Evolutionary conservation across 768 basidiomycete genomes (phyloP).

Genomic region (Boletus sensibilis): DNA sequence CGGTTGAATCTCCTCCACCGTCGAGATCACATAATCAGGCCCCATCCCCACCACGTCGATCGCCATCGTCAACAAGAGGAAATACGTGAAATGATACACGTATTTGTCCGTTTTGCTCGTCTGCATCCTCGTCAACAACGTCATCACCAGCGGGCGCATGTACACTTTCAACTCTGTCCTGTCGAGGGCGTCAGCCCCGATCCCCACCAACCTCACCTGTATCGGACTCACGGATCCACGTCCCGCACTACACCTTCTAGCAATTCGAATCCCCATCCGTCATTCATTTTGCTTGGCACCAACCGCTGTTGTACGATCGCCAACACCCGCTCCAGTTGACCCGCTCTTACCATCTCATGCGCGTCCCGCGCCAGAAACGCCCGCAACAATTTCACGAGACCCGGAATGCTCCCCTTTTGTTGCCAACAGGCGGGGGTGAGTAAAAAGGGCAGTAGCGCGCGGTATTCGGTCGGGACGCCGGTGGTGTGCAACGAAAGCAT

Average conservation of each 20-base stretch:
- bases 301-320: conserved; percentile 90
- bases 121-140: conserved; percentile 83
- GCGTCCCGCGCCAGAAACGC: conserved; percentile 79
- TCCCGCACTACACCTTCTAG: conserved; percentile 71
- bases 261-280: conserved; percentile 89
- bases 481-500: conserved; percentile 81
- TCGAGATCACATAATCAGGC: conserved; percentile 76
- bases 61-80: conserved; percentile 74
- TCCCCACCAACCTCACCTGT: no score
- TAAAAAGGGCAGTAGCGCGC: conserved; percentile 74
- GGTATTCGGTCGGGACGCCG: conserved; percentile 74
- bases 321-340: conserved; percentile 75
- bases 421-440: conserved; percentile 87
- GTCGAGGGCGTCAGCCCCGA: background rate
- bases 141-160: conserved; percentile 71
- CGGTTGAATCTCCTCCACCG: conserved; percentile 81
- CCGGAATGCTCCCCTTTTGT: conserved; percentile 92
- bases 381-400: conserved; percentile 82
- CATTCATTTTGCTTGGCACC: conserved; percentile 83
- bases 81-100: conserved; percentile 76
- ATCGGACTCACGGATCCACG: conserved; percentile 67
- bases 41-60: conserved; percentile 69
- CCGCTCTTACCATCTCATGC: conserved; percentile 59
- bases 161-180: conserved; percentile 69
- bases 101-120: conserved; percentile 87